Evolutionary conservation across 495 filamentous ascomycete species (phyloP).

Genomic region (Penicillium atrosanguineum): DNA sequence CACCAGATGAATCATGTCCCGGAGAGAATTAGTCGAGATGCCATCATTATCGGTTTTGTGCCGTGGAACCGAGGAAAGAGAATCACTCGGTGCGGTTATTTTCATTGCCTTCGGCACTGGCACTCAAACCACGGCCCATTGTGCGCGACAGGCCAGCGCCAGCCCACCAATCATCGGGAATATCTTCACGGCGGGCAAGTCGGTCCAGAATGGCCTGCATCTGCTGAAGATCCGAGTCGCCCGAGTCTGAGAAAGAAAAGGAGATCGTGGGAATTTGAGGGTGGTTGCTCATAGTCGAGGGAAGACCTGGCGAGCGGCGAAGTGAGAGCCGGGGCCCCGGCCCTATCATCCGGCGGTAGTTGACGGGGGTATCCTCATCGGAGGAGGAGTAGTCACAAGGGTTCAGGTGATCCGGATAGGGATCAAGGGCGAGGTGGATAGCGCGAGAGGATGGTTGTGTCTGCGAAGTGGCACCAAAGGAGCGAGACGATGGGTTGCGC

Average conservation of each 20-base stretch:
- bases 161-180: conserved; percentile 77
- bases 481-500: conserved; percentile 31
- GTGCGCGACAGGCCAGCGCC: conserved; percentile 65
- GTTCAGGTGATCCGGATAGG: conserved; percentile 41
- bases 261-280: conserved; percentile 40
- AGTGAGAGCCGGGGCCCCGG: conserved; percentile 19
- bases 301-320: conserved; percentile 27
- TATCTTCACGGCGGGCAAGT: conserved; percentile 63
- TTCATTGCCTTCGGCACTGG: conserved; percentile 21
- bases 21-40: neutral
- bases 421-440: conserved; percentile 34
- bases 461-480: conserved; percentile 34
- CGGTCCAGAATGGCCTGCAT: conserved; percentile 68
- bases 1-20: neutral
- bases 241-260: conserved; percentile 32
- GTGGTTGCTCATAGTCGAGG: conserved; percentile 38
- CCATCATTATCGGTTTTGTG: conserved; percentile 6
- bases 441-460: conserved; percentile 23
- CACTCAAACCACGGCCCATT: conserved; percentile 31
- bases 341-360: conserved; percentile 7
- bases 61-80: conserved; percentile 1
- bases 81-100: conserved; percentile 14
- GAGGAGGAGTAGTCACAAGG: conserved; percentile 43
- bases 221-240: conserved; percentile 50
- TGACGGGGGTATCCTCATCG: conserved; percentile 22